Conservation (phyloP, 2,329 filamentous ascomycete species). For the Alternaria triticimaculans region DNA sequence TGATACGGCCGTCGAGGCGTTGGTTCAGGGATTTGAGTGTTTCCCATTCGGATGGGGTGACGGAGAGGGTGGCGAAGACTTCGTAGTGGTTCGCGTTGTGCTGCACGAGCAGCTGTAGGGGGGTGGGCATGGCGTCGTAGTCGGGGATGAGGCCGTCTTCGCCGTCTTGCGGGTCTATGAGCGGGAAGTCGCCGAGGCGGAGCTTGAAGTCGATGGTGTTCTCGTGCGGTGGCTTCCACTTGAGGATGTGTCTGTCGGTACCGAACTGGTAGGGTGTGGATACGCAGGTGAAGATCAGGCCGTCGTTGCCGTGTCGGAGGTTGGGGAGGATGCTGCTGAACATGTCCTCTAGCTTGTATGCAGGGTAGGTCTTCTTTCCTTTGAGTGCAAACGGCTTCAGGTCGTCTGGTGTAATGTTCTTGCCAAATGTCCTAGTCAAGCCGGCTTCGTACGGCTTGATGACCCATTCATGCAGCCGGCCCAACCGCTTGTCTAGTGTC, state of each 20-base stretch:
- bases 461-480: constrained; percentile 80
- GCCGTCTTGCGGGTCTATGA: constrained; percentile 71
- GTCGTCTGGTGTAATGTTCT: constrained; percentile 60
- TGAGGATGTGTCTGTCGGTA: constrained; percentile 91
- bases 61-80: constrained; percentile 67
- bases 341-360: constrained; percentile 79
- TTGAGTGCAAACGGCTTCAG: constrained; percentile 77
- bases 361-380: constrained; percentile 88
- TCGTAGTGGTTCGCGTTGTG: constrained; percentile 70
- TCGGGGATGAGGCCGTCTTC: constrained; percentile 72
- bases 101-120: constrained; percentile 72
- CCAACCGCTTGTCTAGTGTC: constrained; percentile 86
- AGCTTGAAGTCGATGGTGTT: constrained; percentile 95
- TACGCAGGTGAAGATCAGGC: constrained; percentile 96
- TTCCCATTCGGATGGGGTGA: constrained; percentile 84
- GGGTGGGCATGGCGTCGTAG: constrained; percentile 77
- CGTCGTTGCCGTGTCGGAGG: constrained; percentile 92
- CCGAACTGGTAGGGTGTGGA: constrained; percentile 85
- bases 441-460: constrained; percentile 73
- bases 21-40: constrained; percentile 74
- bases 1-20: constrained; percentile 83
- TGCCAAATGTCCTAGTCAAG: constrained; percentile 48
- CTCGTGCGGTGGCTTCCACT: constrained; percentile 96
- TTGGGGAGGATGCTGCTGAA: constrained; percentile 84
- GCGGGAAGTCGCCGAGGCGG: constrained; percentile 73